Percentiles rank a stretch among this genome's conserved stretches.
phyloP scores from a whole-genome alignment of 306 rosid species.

The Betula pendula region DNA sequence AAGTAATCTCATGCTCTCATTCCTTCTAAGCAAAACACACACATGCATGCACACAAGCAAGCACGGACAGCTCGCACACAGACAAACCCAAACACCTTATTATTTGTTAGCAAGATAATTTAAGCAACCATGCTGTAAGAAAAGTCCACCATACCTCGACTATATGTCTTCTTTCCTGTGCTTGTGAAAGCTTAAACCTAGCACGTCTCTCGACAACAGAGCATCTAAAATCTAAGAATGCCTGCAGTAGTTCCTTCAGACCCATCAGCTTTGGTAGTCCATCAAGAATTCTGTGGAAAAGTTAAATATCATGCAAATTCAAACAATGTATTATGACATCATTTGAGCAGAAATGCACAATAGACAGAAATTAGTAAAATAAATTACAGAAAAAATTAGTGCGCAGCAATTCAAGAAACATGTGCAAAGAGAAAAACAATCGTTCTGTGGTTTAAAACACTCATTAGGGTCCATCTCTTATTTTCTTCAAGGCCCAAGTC shows the following conservation, averaged over 20 bases:
- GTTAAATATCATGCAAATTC: constrained; percentile 18
- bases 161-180: constrained; percentile 79
- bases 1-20: neutral
- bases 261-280: constrained; percentile 93
- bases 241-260: constrained; percentile 85
- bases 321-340: constrained; percentile 7
- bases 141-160: constrained; percentile 61
- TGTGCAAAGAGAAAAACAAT: neutral
- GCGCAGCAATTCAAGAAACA: neutral
- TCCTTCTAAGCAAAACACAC: neutral
- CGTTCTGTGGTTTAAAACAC: neutral
- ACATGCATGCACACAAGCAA: neutral
- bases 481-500: neutral
- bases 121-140: neutral
- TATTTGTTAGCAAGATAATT: constrained; percentile 1
- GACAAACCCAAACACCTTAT: neutral
- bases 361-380: constrained; percentile 1
- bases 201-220: constrained; percentile 90
- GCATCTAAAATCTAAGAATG: constrained; percentile 89
- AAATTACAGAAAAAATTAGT: neutral
- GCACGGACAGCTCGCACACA: neutral
- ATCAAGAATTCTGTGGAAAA: constrained; percentile 62
- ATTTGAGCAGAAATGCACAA: constrained; percentile 5
- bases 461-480: neutral
- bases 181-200: constrained; percentile 77